Conservation (phyloP, 257 asterid genomes). For the Linaria vulgaris region DNA sequence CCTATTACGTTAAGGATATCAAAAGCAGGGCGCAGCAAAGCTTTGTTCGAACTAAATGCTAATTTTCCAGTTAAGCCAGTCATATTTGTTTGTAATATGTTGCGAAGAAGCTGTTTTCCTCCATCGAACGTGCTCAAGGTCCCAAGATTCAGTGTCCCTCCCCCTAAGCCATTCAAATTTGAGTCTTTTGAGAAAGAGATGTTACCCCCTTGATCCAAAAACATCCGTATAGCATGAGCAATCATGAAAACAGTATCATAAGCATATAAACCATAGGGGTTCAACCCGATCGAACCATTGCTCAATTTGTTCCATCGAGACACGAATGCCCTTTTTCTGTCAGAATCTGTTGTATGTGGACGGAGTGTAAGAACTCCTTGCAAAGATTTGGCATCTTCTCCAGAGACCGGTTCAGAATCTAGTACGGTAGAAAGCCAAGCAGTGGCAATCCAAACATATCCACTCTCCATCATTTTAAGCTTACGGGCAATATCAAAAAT, state of each 20-base stretch:
- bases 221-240: conserved; percentile 56
- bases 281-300: conserved; percentile 61
- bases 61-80: conserved; percentile 68
- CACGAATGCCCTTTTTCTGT: conserved; percentile 46
- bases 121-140: conserved; percentile 64
- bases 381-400: conserved; percentile 34
- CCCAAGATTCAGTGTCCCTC: conserved; percentile 50
- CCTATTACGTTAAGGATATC: conserved; percentile 69
- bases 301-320: conserved; percentile 61
- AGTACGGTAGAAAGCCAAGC: conserved; percentile 73
- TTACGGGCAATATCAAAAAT: conserved; percentile 55
- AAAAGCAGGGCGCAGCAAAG: conserved; percentile 53
- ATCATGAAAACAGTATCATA: conserved; percentile 81
- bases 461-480: conserved; percentile 69
- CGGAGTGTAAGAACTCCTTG: conserved; percentile 74
- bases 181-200: conserved; percentile 62
- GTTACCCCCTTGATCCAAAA: conserved; percentile 53
- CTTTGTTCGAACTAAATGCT: conserved; percentile 48
- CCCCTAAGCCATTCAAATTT: conserved; percentile 31
- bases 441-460: conserved; percentile 83
- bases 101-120: conserved; percentile 48
- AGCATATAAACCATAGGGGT: conserved; percentile 63
- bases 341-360: conserved; percentile 59
- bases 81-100: conserved; percentile 53
- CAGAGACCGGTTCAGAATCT: conserved; percentile 46